Evolutionary conservation across 805 yeast genomes (phyloP).

Genomic region (Schwanniomyces vanrijiae): DNA sequence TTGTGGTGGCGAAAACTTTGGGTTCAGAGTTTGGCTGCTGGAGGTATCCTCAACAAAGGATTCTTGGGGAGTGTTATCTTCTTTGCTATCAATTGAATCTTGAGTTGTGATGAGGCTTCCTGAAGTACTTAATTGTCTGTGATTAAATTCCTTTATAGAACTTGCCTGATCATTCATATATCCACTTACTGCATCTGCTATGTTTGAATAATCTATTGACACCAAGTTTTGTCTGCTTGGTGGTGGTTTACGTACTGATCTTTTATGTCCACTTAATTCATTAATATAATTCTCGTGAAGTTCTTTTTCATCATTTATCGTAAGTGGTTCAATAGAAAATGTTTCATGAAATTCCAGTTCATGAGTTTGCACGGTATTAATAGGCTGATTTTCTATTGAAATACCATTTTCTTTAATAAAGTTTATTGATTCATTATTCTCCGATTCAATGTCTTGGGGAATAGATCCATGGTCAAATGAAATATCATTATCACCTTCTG

Average conservation of each 20-base stretch:
- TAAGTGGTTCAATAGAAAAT: constrained; percentile 21
- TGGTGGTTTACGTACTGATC: constrained; percentile 41
- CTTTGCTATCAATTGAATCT: neutral
- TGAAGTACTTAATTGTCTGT: constrained; percentile 1
- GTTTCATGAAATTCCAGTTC: neutral
- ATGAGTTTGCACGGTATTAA: neutral
- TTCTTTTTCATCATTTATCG: constrained; percentile 18
- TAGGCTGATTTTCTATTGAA: neutral
- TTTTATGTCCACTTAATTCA: constrained; percentile 24
- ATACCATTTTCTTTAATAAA: neutral
- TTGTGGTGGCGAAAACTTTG: constrained; percentile 3
- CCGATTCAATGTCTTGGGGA: neutral
- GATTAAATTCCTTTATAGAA: neutral
- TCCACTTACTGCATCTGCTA: constrained; percentile 33
- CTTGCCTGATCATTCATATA: constrained; percentile 21
- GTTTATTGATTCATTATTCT: neutral
- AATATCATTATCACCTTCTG: neutral
- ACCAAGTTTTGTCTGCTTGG: constrained; percentile 17
- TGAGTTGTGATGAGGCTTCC: neutral
- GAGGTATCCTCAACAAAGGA: constrained; percentile 32
- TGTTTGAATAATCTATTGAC: constrained; percentile 27
- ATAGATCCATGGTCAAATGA: neutral
- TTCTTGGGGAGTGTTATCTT: neutral
- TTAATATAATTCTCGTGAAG: constrained; percentile 23
- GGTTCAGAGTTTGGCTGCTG: constrained; percentile 22